These are phyloP conservation scores for Rhynchosporium agropyri DNA, from an alignment of 2,329 filamentous ascomycete genomes.

Conservation along the genomic window DNA sequence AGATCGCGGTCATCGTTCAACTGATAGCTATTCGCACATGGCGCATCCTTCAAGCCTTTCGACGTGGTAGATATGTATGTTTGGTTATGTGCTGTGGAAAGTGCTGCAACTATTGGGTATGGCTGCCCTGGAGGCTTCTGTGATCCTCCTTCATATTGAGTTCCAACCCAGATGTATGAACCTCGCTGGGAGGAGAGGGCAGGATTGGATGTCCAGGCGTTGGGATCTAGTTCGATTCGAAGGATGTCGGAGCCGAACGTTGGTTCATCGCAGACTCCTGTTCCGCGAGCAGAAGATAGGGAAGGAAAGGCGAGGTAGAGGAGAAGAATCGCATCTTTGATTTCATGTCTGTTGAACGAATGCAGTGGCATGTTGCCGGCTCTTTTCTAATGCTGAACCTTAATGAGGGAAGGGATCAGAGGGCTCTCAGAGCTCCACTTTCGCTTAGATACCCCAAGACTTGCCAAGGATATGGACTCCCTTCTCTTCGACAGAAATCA, in stretches of 20 bases:
- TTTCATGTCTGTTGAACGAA: conserved; percentile 13
- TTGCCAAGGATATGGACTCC: too few relatives aligned
- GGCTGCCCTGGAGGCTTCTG: conserved; percentile 9
- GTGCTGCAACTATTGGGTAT: conserved; percentile 14
- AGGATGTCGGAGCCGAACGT: conserved; percentile 7
- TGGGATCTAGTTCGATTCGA: conserved; percentile 19
- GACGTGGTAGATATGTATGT: conserved; percentile 70
- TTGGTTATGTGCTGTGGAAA: conserved; percentile 22
- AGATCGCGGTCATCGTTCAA: conserved; percentile 8
- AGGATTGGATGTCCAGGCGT: conserved; percentile 18
- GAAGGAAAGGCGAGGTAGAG: conserved; percentile 3
- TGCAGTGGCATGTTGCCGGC: conserved; percentile 23
- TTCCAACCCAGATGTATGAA: conserved; percentile 19
- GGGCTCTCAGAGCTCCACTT: too few relatives aligned
- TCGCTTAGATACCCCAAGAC: too few relatives aligned
- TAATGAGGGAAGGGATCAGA: background rate
- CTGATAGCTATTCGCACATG: conserved; percentile 37
- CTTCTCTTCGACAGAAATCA: too few relatives aligned
- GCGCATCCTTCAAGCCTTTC: conserved; percentile 84
- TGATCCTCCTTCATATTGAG: conserved; percentile 15
- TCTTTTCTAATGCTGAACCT: background rate
- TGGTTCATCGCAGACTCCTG: conserved; percentile 6
- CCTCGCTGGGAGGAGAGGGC: conserved; percentile 17
- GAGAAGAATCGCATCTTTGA: conserved; percentile 13
- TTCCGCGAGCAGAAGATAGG: conserved; percentile 1